A percentile compares a stretch with the other conserved stretches of the same genome.
These are phyloP conservation scores for Pseudomonodictys pantanalensis DNA, from an alignment of 495 filamentous ascomycete genomes.

Conservation along the genomic window DNA sequence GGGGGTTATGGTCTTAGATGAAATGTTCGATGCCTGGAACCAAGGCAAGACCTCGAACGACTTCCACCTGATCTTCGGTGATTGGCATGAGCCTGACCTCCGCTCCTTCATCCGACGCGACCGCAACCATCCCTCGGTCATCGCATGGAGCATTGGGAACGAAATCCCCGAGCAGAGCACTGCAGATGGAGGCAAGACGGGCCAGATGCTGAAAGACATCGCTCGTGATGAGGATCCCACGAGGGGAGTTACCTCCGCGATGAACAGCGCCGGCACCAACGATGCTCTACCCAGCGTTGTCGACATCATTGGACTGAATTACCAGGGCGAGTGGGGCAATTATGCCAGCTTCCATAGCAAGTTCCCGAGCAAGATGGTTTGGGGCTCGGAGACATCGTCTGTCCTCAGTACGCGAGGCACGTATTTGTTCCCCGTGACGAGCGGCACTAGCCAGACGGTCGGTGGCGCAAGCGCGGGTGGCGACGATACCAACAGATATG, in stretches of 20 bases:
- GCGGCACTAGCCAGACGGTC: conserved; percentile 35
- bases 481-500: conserved; percentile 32
- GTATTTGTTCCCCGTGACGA: conserved; percentile 51
- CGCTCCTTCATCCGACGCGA: conserved; percentile 49
- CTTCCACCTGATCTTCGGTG: conserved; percentile 47
- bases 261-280: conserved; percentile 42
- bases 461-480: conserved; percentile 28
- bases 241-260: conserved; percentile 41
- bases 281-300: conserved; percentile 39
- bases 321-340: conserved; percentile 50
- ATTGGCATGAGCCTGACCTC: conserved; percentile 51
- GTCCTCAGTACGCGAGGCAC: conserved; percentile 48
- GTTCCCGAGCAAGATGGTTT: conserved; percentile 49
- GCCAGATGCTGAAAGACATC: conserved; percentile 39
- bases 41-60: conserved; percentile 46
- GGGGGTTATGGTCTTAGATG: conserved; percentile 14
- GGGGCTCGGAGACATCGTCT: conserved; percentile 45
- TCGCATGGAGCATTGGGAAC: conserved; percentile 51
- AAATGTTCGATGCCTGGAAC: conserved; percentile 49
- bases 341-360: conserved; percentile 42
- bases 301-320: conserved; percentile 50
- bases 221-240: conserved; percentile 45
- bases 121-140: conserved; percentile 52
- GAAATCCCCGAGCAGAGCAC: conserved; percentile 46
- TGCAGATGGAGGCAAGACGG: conserved; percentile 34